Evolutionary conservation across 768 basidiomycete species (phyloP).

Genomic region (Sistotremastrum niveocremeum): DNA sequence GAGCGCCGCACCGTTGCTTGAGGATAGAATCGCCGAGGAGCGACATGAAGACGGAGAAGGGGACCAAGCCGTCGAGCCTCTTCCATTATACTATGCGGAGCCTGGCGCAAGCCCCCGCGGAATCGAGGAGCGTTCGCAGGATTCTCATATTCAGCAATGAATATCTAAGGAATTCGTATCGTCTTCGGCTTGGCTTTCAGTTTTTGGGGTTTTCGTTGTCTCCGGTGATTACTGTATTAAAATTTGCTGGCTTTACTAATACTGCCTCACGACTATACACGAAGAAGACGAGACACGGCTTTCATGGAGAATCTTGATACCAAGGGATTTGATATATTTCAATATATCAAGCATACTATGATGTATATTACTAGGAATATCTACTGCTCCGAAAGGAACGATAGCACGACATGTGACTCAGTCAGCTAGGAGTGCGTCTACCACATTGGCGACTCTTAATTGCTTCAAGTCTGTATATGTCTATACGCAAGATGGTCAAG

Average conservation of each 20-base stretch:
- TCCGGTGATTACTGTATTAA: neutral
- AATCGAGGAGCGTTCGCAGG: no score
- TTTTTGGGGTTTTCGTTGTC: no score
- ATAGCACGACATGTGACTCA: conserved; percentile 15
- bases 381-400: neutral
- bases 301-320: neutral
- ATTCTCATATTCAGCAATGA: no score
- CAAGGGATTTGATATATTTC: neutral
- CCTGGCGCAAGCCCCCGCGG: no score
- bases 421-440: conserved; percentile 80
- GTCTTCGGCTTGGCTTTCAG: no score
- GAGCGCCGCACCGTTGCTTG: no score
- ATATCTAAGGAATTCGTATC: no score
- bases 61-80: no score
- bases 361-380: neutral
- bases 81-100: no score
- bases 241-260: neutral
- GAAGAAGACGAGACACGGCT: neutral
- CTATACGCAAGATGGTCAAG: conserved; percentile 23
- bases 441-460: conserved; percentile 82
- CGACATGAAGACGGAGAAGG: no score
- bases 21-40: no score
- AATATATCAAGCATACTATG: neutral
- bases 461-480: conserved; percentile 95
- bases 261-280: neutral